These are phyloP conservation scores for Fraxinus excelsior DNA, from an alignment of 257 asterid species.

Conservation along the genomic window DNA sequence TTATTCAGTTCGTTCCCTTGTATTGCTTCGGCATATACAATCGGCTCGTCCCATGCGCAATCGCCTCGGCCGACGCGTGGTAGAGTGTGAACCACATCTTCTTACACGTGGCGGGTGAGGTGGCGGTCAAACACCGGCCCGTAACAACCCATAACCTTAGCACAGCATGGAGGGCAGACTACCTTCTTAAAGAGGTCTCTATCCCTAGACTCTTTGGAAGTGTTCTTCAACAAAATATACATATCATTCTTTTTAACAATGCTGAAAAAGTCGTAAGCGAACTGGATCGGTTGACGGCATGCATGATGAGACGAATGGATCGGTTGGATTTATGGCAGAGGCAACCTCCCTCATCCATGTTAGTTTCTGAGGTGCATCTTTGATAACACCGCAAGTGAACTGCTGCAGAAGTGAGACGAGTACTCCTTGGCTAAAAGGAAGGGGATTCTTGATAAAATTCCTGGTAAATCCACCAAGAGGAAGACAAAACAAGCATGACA, in stretches of 20 bases:
- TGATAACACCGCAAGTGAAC: constrained; percentile 68
- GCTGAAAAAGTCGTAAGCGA: constrained; percentile 57
- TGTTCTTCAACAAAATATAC: neutral
- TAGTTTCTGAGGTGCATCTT: constrained; percentile 65
- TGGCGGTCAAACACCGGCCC: too few species aligned
- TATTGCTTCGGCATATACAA: too few species aligned
- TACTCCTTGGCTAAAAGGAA: constrained; percentile 94
- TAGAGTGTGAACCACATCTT: too few species aligned
- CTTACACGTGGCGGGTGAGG: too few species aligned
- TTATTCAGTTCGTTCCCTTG: too few species aligned
- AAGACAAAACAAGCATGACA: too few species aligned
- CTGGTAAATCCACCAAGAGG: constrained; percentile 53
- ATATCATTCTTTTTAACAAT: neutral
- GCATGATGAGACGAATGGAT: constrained; percentile 83
- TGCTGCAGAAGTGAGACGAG: constrained; percentile 91
- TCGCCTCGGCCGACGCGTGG: too few species aligned
- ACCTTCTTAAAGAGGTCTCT: too few species aligned
- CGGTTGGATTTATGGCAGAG: constrained; percentile 76
- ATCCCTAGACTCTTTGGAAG: too few species aligned
- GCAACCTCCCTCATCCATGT: constrained; percentile 89
- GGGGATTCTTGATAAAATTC: constrained; percentile 68
- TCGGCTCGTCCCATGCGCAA: too few species aligned
- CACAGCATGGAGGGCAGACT: too few species aligned
- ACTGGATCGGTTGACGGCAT: constrained; percentile 85
- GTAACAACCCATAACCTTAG: too few species aligned